Base-by-base conservation (phyloP, 768 basidiomycete genomes). In the Galerina marginata region DNA sequence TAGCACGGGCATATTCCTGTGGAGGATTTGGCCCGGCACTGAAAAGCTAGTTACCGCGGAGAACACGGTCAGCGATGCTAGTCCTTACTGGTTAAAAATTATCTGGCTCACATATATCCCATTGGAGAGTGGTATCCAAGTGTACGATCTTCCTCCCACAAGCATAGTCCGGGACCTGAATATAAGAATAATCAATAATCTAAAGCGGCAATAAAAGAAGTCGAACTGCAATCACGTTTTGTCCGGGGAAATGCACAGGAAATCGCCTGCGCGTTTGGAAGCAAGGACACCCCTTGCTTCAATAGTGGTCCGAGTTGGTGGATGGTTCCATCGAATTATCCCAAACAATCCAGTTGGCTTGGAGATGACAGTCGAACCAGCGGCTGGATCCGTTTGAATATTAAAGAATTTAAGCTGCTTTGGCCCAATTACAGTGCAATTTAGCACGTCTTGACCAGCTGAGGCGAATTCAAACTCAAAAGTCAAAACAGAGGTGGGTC, bases 351-450 rank as follows among this genome's bases (percentile, higher is more conserved):
- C 59, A 3, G 59, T 63, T n/a, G 62, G 59, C 25, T 63, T 65
- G 6, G 44, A 60, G 26, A 60, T 60, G 5, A 48, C 25, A 1
- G 63, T 60, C 5, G 29, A 7, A 5, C 5, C 29, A 9, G 23
- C 52, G 23, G 45, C 49, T 1, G 54, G 36, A 1, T n/a, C 33
- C 4, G 64, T 62, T n/a, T 46, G 23, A 51, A 78, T 74, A 20
- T 79, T 79, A 66, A 82, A 83, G 15, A 71, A 75, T 26, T 76
- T 71, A 59, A 75, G 75, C 25, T 72, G 70, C 50, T 76, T 74
- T 0, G 83, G 77, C 1, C 82, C 82, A 54, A 78, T 49, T 45
- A 84, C 75, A 15, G 65, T 72, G 61, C 76, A 83, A 64, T 83
- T 75, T 14, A 81, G 69, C 14, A 84, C 71, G 23, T 77, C 76